Evolutionary conservation across 768 basidiomycete genomes (phyloP).

Genomic region (Mycena galopus): DNA sequence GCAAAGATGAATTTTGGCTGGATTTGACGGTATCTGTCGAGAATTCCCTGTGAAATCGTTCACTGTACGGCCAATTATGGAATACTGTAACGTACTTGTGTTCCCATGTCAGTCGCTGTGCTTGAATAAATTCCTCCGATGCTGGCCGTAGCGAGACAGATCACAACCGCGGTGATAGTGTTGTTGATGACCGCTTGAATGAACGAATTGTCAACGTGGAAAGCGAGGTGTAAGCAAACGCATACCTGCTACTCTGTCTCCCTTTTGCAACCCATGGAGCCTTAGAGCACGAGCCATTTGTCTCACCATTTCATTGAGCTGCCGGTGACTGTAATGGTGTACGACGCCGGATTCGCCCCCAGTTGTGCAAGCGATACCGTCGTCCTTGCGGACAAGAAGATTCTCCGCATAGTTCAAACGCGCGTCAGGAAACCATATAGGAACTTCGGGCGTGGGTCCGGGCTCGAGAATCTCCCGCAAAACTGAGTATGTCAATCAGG

Average conservation of each 20-base stretch:
- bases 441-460: constrained; percentile 69
- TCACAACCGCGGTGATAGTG: constrained; percentile 66
- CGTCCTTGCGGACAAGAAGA: constrained; percentile 69
- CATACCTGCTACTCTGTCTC: constrained; percentile 78
- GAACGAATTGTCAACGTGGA: not conserved
- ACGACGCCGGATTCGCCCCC: constrained; percentile 67
- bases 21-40: constrained; percentile 79
- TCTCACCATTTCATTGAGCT: constrained; percentile 67
- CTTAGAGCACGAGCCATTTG: constrained; percentile 70
- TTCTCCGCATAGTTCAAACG: constrained; percentile 83
- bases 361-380: constrained; percentile 72
- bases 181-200: constrained; percentile 73
- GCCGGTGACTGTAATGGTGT: constrained; percentile 63
- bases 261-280: constrained; percentile 66
- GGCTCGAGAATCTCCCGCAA: constrained; percentile 37
- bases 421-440: constrained; percentile 76
- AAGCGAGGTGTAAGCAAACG: not conserved
- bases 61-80: constrained; percentile 43
- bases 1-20: constrained; percentile 78
- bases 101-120: constrained; percentile 83
- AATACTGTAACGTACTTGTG: constrained; percentile 53
- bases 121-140: constrained; percentile 78
- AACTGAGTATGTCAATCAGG: constrained; percentile 29
- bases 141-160: constrained; percentile 74
- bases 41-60: constrained; percentile 53